Percentiles rank a stretch among this genome's conserved stretches.
These are phyloP conservation scores for Amylocarpus encephaloides DNA, from an alignment of 2,329 filamentous ascomycete species.

Conservation along the genomic window DNA sequence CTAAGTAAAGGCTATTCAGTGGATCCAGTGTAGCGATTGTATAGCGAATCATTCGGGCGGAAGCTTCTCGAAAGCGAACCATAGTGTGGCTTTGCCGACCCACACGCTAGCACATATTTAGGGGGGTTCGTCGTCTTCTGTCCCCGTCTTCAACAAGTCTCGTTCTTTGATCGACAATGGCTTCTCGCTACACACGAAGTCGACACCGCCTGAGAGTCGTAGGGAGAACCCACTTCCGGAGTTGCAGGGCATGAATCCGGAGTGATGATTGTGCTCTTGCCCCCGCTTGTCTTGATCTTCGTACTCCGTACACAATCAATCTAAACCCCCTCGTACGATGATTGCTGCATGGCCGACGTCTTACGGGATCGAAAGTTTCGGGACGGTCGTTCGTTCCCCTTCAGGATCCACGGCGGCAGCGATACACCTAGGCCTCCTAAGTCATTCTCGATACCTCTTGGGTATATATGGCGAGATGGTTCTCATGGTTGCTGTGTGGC, in stretches of 20 bases:
- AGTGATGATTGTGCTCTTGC: conserved; percentile 35
- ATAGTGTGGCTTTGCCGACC: too few species aligned
- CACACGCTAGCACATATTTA: too few species aligned
- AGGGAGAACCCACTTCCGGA: conserved; percentile 8
- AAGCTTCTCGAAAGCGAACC: too few species aligned
- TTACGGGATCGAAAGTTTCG: conserved; percentile 34
- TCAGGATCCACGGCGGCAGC: conserved; percentile 64
- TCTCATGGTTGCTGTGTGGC: too few species aligned
- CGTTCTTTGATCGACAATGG: conserved; percentile 40
- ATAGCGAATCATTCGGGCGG: too few species aligned
- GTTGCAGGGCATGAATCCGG: conserved; percentile 26
- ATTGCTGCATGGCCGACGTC: conserved; percentile 22
- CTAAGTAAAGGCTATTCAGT: too few species aligned
- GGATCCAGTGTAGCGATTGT: too few species aligned
- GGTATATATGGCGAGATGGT: too few species aligned
- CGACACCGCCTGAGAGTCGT: conserved; percentile 51
- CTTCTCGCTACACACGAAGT: conserved; percentile 51
- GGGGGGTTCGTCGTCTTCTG: conserved; percentile 42
- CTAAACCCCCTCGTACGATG: conserved; percentile 36
- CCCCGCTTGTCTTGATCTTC: too few species aligned
- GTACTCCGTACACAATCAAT: too few species aligned
- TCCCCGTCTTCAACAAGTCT: conserved; percentile 48
- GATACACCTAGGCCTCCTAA: conserved; percentile 58
- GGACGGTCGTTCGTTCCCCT: conserved; percentile 55
- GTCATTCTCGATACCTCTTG: too few species aligned